Conservation (phyloP, 179 eudicot genomes). For the Vitellaria paradoxa region DNA sequence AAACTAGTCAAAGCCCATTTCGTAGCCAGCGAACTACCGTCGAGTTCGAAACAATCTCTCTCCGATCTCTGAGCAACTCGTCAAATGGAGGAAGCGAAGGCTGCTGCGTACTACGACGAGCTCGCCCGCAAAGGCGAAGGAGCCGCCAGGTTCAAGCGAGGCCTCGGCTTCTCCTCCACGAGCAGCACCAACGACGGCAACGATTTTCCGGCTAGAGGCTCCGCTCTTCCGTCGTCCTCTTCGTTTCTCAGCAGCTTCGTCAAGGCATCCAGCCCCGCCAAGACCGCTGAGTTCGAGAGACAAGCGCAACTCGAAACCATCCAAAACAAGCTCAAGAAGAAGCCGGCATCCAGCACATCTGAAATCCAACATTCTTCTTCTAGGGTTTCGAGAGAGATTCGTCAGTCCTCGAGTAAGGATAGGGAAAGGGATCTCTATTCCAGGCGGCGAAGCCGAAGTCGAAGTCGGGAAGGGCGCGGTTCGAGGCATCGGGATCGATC, state of each 20-base stretch:
- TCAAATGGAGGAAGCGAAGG: slow-evolving; percentile 82
- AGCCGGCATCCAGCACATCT: slow-evolving; percentile 18
- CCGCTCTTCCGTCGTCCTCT: slow-evolving; percentile 46
- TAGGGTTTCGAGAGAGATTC: slow-evolving; percentile 25
- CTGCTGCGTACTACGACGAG: slow-evolving; percentile 91
- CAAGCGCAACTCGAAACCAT: slow-evolving; percentile 58
- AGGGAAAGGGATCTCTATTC: slow-evolving; percentile 17
- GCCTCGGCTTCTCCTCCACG: slow-evolving; percentile 73
- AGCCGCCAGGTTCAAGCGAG: slow-evolving; percentile 93
- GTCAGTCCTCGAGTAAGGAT: slow-evolving; percentile 17
- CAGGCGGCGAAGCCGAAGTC: slow-evolving; percentile 18
- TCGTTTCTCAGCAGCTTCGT: slow-evolving; percentile 67
- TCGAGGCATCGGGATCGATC: slow-evolving; percentile 18
- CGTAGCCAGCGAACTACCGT: too few relatives aligned
- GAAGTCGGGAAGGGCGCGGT: slow-evolving; percentile 16
- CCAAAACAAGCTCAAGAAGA: slow-evolving; percentile 74
- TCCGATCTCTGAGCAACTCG: too few relatives aligned
- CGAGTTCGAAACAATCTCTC: too few relatives aligned
- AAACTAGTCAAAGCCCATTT: neutral
- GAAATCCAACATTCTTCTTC: slow-evolving; percentile 5
- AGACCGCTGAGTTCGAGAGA: slow-evolving; percentile 26
- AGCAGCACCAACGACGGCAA: slow-evolving; percentile 17
- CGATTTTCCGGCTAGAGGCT: slow-evolving; percentile 49
- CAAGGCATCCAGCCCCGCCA: slow-evolving; percentile 56
- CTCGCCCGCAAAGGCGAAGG: slow-evolving; percentile 69